phyloP scores from a whole-genome alignment of 176 grass and related monocot genomes.

The Poa pratensis region DNA sequence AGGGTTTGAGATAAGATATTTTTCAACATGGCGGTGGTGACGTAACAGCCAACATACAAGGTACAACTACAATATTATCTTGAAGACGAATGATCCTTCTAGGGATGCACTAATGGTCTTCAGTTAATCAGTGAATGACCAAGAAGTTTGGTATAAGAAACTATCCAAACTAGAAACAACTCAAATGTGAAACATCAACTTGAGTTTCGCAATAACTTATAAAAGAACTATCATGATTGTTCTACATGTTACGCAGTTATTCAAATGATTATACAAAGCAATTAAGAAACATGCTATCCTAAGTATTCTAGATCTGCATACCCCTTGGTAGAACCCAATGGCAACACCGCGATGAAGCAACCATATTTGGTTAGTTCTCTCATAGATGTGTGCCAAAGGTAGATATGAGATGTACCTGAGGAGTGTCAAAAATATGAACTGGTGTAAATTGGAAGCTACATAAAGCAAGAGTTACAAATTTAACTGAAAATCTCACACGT shows the following conservation, averaged over 20 bases:
- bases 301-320: slow-evolving; percentile 26
- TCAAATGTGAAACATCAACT: slow-evolving; percentile 1
- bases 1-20: not conserved
- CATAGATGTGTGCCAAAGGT: slow-evolving; percentile 30
- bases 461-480: slow-evolving; percentile 5
- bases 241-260: not conserved
- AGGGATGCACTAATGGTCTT: not conserved
- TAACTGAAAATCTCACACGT: slow-evolving; percentile 20
- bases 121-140: not conserved
- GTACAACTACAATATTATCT: not conserved
- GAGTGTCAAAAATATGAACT: not conserved
- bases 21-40: not conserved
- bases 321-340: slow-evolving; percentile 36
- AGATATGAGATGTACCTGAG: slow-evolving; percentile 33
- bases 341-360: slow-evolving; percentile 19
- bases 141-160: not conserved
- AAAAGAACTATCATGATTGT: slow-evolving; percentile 6
- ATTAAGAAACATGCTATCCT: not conserved
- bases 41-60: not conserved
- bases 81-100: not conserved
- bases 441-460: not conserved
- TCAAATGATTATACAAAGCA: not conserved
- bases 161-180: slow-evolving; percentile 17
- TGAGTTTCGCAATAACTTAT: not conserved
- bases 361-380: slow-evolving; percentile 36